Base-by-base conservation (phyloP, 192 early-diverging fungal species). In the Thamnidium elegans region DNA sequence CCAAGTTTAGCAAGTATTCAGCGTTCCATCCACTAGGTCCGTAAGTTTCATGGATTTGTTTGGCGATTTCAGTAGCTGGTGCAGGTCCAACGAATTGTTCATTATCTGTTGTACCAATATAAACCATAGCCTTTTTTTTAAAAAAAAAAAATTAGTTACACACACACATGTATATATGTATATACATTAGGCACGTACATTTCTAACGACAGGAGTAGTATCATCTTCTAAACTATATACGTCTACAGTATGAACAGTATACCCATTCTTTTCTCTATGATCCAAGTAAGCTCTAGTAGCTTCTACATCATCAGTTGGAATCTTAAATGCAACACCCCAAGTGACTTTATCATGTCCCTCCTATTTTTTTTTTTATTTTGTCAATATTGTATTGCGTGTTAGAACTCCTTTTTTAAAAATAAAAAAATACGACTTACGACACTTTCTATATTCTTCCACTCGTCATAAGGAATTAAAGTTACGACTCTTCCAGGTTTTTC, bases 211-310 rank as follows among this genome's bases (percentile, higher is more conserved):
- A 48, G 71, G 66, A 1, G 54, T 62, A n/a, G 51, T 56, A 45
- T 63, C 66, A 17, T 62, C 51, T 39, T 65, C 56, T 8, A 53
- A 62, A 52, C 45, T 52, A 59, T 68, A 73, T 14, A 73, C 56
- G 46, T 73, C 71, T 10, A 85, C 74, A 43, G 78, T 72, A 32
- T 87, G 84, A 15, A 81, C 76, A 4, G 84, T 75, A 63, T 97
- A 97, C 3, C 95, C 95, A 66, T 92, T 90, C 81, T 92, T 94
- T 80, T 97, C 95, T 30, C 95, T 79, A 70, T 90, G 85, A 60
- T 94, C 93, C 51, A 97, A 69, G 48, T 94, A 90, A 19, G 76
- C 78, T 34, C 80, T 78, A 6, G 94, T 92, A 15, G 73, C 69
- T 60, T 78, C 80, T 19, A 87, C 87, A 52, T 89, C 81, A 30